Conservation (phyloP, 495 filamentous ascomycete genomes). For the Penicillium samsonianum region DNA sequence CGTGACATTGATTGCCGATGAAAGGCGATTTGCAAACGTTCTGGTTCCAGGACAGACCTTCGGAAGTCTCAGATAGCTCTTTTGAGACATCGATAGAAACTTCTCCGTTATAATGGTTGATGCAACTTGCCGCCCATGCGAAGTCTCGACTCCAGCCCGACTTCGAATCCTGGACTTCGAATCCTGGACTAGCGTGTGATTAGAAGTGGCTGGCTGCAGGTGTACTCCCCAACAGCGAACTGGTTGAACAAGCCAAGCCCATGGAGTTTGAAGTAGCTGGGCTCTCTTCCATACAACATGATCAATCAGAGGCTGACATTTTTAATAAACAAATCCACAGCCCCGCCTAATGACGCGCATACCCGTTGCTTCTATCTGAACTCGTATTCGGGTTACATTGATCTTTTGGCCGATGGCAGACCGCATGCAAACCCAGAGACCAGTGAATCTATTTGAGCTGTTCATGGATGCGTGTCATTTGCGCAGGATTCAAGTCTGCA, state of each 20-base stretch:
- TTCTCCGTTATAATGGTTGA: constrained; percentile 9
- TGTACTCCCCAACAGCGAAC: constrained; percentile 15
- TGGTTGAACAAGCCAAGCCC: constrained; percentile 15
- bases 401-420: background rate
- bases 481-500: background rate
- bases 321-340: background rate
- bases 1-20: constrained; percentile 10
- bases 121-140: constrained; percentile 16
- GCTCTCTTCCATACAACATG: background rate
- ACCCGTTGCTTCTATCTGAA: background rate
- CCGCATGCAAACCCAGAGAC: background rate
- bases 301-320: background rate
- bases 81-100: constrained; percentile 8
- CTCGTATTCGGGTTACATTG: background rate
- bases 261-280: background rate
- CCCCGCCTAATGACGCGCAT: background rate
- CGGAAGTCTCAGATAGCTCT: constrained; percentile 19
- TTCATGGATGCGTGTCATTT: background rate
- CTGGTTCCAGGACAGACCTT: constrained; percentile 1
- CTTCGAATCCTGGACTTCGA: constrained; percentile 25
- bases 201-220: constrained; percentile 27
- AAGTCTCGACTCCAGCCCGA: constrained; percentile 20
- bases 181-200: constrained; percentile 32
- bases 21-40: background rate
- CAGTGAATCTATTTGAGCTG: background rate